Base-by-base conservation (phyloP, 352 stramenopile genomes). In the Pythium vanterpoolii region DNA sequence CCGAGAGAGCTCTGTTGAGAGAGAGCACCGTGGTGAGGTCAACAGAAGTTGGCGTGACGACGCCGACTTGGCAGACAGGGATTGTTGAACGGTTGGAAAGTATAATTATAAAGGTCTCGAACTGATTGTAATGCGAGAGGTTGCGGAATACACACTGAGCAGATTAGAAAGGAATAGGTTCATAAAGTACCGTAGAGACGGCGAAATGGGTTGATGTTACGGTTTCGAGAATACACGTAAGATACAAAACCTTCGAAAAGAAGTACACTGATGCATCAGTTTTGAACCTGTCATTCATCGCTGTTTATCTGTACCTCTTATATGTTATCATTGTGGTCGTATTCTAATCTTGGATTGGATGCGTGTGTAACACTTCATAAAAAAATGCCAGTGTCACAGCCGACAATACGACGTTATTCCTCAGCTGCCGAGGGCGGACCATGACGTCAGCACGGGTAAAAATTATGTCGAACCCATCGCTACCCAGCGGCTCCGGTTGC, bases 161-260 rank as follows among this genome's bases (percentile, higher is more conserved):
- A 1, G 2, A 36, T 54, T 30, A 42, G 14, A 44, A 13, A 55
- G 47, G 47, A 33, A 55, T 45, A 10, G 7, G 5, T 21, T 53
- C 2, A 44, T 30, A 14, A 1, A 31, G 6, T 26, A 13, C 6
- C 1, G 2, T 14, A 3, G 47, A 33, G 16, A 27, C 33, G 27
- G 47, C 47, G 47, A 55, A 55, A 55, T 55, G 47, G 47, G 47
- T 55, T 55, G 47, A 55, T 30, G 43, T 49, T 49, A 30, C 43
- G 6, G 21, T 18, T 19, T 31, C 43, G 7, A 19, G 9, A 5
- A 19, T 6, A 3, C 10, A 49, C 33, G 16, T 8, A 7, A 10
- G 13, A 30, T 49, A 21, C 10, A n/a, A 7, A 21, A 18, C 43
- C 19, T 33, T 33, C 23, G 33, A 21, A 47, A 28, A 9, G 3